Evolutionary conservation across 352 stramenopile genomes (phyloP).

Genomic region (Globisporangium nagaii): DNA sequence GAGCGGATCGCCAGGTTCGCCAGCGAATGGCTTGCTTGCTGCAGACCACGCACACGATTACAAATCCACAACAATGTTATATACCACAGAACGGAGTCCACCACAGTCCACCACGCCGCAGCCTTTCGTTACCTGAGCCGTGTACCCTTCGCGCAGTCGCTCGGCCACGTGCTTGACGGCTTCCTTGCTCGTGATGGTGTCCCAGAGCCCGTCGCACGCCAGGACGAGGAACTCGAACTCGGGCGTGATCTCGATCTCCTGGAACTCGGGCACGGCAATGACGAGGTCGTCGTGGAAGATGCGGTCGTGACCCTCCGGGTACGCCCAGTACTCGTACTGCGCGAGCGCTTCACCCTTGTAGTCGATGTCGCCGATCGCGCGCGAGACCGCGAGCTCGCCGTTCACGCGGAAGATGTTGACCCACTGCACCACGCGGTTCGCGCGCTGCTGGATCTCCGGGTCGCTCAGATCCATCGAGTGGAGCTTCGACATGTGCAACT

Average conservation of each 20-base stretch:
- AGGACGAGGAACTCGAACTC: constrained; percentile 91
- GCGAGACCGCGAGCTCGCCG: constrained; percentile 89
- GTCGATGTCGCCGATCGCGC: constrained; percentile 89
- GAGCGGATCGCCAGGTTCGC: constrained; percentile 84
- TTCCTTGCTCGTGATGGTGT: constrained; percentile 91
- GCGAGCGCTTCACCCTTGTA: constrained; percentile 82
- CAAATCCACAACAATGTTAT: neutral
- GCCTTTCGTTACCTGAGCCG: constrained; percentile 38
- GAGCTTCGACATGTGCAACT: constrained; percentile 84
- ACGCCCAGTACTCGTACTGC: constrained; percentile 82
- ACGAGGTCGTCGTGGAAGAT: constrained; percentile 84
- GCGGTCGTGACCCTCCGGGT: constrained; percentile 73
- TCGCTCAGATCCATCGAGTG: constrained; percentile 88
- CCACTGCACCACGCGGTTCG: constrained; percentile 77
- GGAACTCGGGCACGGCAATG: constrained; percentile 81
- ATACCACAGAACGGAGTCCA: neutral
- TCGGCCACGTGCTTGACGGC: constrained; percentile 81
- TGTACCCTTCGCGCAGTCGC: constrained; percentile 62
- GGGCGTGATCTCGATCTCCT: constrained; percentile 85
- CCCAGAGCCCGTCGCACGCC: constrained; percentile 90
- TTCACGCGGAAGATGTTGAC: constrained; percentile 88
- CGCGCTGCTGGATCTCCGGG: constrained; percentile 77
- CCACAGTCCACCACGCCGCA: neutral
- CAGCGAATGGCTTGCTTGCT: constrained; percentile 78
- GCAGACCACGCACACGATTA: neutral